Evolutionary conservation across 129 eudicot genomes (phyloP).

Genomic region (Sambucus nigra): DNA sequence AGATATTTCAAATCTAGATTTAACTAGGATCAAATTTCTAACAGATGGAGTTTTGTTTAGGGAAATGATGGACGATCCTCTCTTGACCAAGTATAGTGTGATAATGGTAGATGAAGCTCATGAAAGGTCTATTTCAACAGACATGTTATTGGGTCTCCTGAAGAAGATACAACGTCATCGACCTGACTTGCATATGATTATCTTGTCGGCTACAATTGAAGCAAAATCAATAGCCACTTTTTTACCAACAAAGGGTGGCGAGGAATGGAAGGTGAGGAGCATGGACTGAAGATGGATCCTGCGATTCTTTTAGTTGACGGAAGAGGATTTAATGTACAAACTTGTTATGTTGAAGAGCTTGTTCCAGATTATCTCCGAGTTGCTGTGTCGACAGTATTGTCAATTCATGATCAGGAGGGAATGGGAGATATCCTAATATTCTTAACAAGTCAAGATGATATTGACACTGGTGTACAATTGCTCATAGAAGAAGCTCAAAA

Average conservation of each 20-base stretch:
- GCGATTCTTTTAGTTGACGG: slow-evolving; percentile 99
- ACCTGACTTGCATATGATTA: slow-evolving; percentile 80
- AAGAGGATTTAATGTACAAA: slow-evolving; percentile 75
- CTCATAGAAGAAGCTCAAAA: slow-evolving; percentile 70
- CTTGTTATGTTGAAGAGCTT: slow-evolving; percentile 73
- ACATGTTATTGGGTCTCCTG: slow-evolving; percentile 79
- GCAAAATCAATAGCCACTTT: slow-evolving; percentile 82
- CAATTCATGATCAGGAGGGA: slow-evolving; percentile 77
- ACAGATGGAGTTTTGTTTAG: slow-evolving; percentile 95
- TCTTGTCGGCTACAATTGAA: slow-evolving; percentile 95
- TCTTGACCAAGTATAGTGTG: slow-evolving; percentile 85
- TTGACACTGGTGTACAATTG: slow-evolving; percentile 79
- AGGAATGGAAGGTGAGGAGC: slow-evolving; percentile 37
- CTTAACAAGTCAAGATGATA: slow-evolving; percentile 98
- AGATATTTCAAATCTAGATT: slow-evolving; percentile 55
- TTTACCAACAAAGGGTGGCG: slow-evolving; percentile 58
- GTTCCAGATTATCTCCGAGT: slow-evolving; percentile 85
- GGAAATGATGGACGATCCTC: slow-evolving; percentile 99
- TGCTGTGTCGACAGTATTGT: slow-evolving; percentile 74
- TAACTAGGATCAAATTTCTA: slow-evolving; percentile 88
- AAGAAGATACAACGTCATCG: slow-evolving; percentile 95
- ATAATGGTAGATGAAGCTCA: slow-evolving; percentile 99
- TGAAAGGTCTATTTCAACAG: slow-evolving; percentile 90
- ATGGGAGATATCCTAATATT: slow-evolving; percentile 92
- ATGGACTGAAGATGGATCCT: slow-evolving; percentile 54